These are phyloP conservation scores for Pycnococcus provasolii DNA, from an alignment of 139 green algal genomes.

Conservation along the genomic window DNA sequence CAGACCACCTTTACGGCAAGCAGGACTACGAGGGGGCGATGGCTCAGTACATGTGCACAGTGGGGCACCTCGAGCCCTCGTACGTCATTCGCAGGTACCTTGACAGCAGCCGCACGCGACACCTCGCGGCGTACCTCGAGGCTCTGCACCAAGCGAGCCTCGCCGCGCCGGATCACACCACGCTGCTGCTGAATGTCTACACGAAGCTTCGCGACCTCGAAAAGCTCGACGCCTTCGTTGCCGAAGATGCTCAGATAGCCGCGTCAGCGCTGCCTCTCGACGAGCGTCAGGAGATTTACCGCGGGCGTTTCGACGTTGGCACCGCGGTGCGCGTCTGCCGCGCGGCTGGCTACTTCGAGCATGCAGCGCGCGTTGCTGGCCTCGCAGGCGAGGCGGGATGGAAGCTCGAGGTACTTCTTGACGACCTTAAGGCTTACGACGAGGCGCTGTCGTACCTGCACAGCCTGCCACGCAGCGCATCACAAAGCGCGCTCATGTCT, in stretches of 20 bases:
- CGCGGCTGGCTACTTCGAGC: conserved; percentile 68
- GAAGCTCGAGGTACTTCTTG: conserved; percentile 76
- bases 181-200: conserved; percentile 92
- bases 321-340: conserved; percentile 74
- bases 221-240: conserved; percentile 55
- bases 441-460: conserved; percentile 65
- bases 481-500: conserved; percentile 41
- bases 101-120: conserved; percentile 76
- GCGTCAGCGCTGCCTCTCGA: not conserved
- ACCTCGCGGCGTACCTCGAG: conserved; percentile 82
- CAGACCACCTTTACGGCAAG: conserved; percentile 67
- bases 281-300: not conserved
- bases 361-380: conserved; percentile 71
- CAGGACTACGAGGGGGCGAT: conserved; percentile 84
- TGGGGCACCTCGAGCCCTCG: conserved; percentile 72
- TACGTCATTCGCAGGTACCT: conserved; percentile 90
- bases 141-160: conserved; percentile 58
- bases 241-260: conserved; percentile 3
- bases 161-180: conserved; percentile 80
- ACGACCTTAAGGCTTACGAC: conserved; percentile 61
- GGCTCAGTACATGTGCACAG: conserved; percentile 55
- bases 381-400: conserved; percentile 29
- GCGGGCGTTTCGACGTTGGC: conserved; percentile 63
- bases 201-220: conserved; percentile 67
- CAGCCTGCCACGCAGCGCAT: conserved; percentile 34